Conservation (phyloP, 306 rosid genomes). For the Cajanus cajan region DNA sequence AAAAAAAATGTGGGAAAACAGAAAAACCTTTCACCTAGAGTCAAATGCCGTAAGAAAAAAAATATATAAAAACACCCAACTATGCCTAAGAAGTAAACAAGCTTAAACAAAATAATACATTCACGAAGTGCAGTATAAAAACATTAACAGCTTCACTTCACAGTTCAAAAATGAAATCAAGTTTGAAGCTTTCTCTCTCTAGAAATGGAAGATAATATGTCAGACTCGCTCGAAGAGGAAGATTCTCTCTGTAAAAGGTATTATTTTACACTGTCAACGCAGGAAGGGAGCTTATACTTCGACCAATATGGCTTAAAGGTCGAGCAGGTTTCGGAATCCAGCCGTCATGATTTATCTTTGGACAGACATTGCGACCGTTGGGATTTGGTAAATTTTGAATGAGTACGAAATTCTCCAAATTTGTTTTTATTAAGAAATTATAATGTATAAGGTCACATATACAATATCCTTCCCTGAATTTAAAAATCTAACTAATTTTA, state of each 20-base stretch:
- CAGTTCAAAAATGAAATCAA: slow-evolving; percentile 46
- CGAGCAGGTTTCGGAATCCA: slow-evolving; percentile 38
- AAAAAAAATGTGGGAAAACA: background rate
- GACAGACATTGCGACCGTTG: slow-evolving; percentile 46
- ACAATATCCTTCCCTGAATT: background rate
- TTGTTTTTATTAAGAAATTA: background rate
- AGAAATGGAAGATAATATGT: slow-evolving; percentile 37
- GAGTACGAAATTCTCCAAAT: background rate
- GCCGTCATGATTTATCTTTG: slow-evolving; percentile 35
- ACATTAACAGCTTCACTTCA: background rate
- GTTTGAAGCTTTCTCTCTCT: slow-evolving; percentile 27
- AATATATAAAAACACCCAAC: background rate
- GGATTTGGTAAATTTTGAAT: slow-evolving; percentile 43
- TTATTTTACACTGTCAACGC: slow-evolving; percentile 33
- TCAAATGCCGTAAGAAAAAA: no score
- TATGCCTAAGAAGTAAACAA: slow-evolving; percentile 19
- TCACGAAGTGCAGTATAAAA: background rate
- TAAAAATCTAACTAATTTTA: background rate
- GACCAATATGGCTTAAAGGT: slow-evolving; percentile 18
- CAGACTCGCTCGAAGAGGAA: slow-evolving; percentile 40
- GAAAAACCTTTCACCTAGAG: slow-evolving; percentile 30
- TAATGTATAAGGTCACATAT: background rate
- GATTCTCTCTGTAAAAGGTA: slow-evolving; percentile 42
- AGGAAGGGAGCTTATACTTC: background rate
- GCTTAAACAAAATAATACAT: slow-evolving; percentile 27